phyloP scores from a whole-genome alignment of 305 asterid species.

The Striga hermonthica region DNA sequence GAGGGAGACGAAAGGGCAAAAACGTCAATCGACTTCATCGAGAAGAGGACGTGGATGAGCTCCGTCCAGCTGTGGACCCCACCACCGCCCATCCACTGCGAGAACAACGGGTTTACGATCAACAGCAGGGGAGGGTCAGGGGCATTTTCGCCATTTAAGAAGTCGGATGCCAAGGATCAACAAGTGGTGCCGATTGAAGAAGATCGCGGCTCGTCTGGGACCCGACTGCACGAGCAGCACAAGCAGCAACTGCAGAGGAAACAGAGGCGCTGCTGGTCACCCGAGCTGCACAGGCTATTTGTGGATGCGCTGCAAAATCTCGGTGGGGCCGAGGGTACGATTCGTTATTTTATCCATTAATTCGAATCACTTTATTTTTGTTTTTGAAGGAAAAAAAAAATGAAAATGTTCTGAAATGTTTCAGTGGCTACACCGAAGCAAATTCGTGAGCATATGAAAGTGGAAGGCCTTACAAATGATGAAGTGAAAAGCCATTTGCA shows the following conservation, averaged over 20 bases:
- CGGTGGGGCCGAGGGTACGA: conserved; percentile 47
- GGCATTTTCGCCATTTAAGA: conserved; percentile 40
- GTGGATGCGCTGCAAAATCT: conserved; percentile 41
- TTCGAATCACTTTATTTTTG: not conserved
- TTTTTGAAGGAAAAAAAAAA: not conserved
- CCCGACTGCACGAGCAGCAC: conserved; percentile 14
- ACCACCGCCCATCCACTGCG: conserved; percentile 42
- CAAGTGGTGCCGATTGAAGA: conserved; percentile 12
- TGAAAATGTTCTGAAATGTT: not conserved
- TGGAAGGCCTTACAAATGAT: conserved; percentile 52
- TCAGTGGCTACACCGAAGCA: conserved; percentile 52
- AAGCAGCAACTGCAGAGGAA: conserved; percentile 31
- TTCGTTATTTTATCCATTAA: not conserved
- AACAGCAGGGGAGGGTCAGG: conserved; percentile 30
- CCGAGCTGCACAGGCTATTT: conserved; percentile 40
- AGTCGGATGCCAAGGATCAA: not conserved
- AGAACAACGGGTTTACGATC: conserved; percentile 10
- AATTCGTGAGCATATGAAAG: conserved; percentile 45
- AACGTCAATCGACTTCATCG: conserved; percentile 36
- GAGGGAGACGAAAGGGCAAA: conserved; percentile 34
- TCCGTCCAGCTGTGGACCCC: conserved; percentile 58
- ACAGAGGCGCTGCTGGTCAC: conserved; percentile 51
- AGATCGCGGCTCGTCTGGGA: conserved; percentile 8
- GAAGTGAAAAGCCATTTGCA: conserved; percentile 57
- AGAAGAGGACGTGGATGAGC: conserved; percentile 58